Conservation (phyloP, 306 rosid genomes). For the Quercus glauca region DNA sequence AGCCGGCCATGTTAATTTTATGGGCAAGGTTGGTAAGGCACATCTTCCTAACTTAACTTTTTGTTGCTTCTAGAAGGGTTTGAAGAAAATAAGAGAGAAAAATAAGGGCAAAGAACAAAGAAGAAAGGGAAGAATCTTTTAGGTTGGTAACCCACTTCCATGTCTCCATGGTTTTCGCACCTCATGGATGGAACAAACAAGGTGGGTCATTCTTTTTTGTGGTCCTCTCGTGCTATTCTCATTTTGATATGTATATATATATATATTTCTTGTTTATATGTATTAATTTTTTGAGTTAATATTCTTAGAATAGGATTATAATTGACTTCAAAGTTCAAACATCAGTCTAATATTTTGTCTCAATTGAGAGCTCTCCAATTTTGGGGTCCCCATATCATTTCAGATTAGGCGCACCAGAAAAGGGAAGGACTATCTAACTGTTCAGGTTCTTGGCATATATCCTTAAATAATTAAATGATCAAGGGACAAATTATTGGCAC, state of each 20-base stretch:
- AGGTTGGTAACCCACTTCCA: constrained; percentile 1
- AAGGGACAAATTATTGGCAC: not conserved
- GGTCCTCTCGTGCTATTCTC: not conserved
- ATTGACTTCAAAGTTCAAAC: not conserved
- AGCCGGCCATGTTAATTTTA: constrained; percentile 35
- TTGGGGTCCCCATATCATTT: too few species aligned
- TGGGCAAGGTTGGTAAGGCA: constrained; percentile 46
- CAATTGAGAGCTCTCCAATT: not conserved
- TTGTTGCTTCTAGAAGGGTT: constrained; percentile 48
- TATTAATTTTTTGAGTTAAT: too few species aligned
- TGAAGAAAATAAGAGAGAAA: not conserved
- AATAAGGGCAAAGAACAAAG: not conserved
- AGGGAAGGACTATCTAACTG: not conserved
- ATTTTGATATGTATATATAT: too few species aligned
- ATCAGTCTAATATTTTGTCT: not conserved
- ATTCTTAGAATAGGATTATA: not conserved
- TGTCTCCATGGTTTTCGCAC: not conserved
- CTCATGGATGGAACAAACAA: not conserved
- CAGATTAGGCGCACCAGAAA: not conserved
- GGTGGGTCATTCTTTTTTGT: not conserved
- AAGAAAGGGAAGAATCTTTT: not conserved
- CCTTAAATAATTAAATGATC: not conserved
- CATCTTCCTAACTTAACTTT: constrained; percentile 40
- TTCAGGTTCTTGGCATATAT: not conserved
- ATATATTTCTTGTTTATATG: too few species aligned